Base-by-base conservation (phyloP, 805 yeast genomes). In the Candida nanaspora region DNA sequence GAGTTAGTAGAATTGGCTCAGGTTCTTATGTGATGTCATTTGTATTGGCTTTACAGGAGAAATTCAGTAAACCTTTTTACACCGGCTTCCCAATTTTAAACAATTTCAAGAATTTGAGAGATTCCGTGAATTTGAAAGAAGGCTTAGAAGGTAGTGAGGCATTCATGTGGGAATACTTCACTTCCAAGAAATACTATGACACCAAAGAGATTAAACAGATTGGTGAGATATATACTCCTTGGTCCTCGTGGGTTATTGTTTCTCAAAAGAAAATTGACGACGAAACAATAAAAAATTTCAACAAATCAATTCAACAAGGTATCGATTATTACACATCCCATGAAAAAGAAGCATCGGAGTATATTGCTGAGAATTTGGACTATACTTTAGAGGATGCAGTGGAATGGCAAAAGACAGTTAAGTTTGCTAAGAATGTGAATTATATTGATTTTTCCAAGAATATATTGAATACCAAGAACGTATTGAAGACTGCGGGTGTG, bases 161-260 rank as follows among this genome's bases (percentile, higher is more conserved):
- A 2, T 88, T 88, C 61, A 84, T 89, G 95, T 88, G 97, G 97
- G 97, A 88, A 55, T 74, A 84, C 61, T 88, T 88, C 67, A 88
- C 97, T 1, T 78, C 89, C 27, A 88, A 88, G 56, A 78, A 76
- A 57, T 88, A 85, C 65, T 86, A 84, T 59, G 96, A 86, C 53
- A 72, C 65, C 41, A 73, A 76, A 18, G 96, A 87, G 52, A 80
- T 89, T 62, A 86, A 83, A 62, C 68, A 75, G 49, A 79, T 88
- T 45, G 97, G 95, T 14, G 86, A 84, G 48, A 87, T 88, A 42
- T 85, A 83, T 62, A 88, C 97, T 0, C 97, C 97, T 16, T 88
- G 97, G 97, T 91, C 96, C 10, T 84, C 95, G 2, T 88, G 96
- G 96, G 89, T 86, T 14, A 70, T 87, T 37, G 76, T 78, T 18